Conservation (phyloP, 306 rosid genomes). For the Boehmeria nivea region DNA sequence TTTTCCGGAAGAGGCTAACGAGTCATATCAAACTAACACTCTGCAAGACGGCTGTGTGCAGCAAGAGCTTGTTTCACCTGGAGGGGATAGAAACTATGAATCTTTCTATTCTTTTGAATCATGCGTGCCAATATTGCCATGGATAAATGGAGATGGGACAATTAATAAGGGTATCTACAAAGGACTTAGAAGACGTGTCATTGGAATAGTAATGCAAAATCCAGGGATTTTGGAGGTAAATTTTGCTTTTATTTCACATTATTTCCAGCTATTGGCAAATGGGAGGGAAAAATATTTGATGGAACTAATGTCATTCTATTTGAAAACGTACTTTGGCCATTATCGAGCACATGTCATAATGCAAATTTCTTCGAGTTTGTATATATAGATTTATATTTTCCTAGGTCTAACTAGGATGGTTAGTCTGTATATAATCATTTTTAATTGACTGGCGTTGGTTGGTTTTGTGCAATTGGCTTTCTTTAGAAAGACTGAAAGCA, state of each 20-base stretch:
- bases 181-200: conserved; percentile 70
- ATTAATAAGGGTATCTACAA: conserved; percentile 61
- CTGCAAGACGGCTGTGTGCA: conserved; percentile 25
- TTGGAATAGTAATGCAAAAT: conserved; percentile 94
- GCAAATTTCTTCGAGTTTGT: conserved; percentile 11
- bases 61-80: no score
- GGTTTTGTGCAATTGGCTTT: no score
- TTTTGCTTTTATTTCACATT: conserved; percentile 13
- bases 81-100: conserved; percentile 31
- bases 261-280: neutral
- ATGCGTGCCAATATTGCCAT: conserved; percentile 76
- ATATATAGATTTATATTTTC: neutral
- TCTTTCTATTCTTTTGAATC: conserved; percentile 32
- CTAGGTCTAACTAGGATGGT: no score
- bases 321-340: neutral
- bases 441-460: no score
- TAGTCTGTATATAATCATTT: no score
- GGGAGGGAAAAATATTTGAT: neutral
- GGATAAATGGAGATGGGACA: conserved; percentile 95
- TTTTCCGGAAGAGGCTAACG: conserved; percentile 42
- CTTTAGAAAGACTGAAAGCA: no score
- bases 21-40: conserved; percentile 27
- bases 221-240: conserved; percentile 96
- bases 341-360: neutral
- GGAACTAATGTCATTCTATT: no score